Base-by-base conservation (phyloP, 306 rosid genomes). In the Vicia faba region DNA sequence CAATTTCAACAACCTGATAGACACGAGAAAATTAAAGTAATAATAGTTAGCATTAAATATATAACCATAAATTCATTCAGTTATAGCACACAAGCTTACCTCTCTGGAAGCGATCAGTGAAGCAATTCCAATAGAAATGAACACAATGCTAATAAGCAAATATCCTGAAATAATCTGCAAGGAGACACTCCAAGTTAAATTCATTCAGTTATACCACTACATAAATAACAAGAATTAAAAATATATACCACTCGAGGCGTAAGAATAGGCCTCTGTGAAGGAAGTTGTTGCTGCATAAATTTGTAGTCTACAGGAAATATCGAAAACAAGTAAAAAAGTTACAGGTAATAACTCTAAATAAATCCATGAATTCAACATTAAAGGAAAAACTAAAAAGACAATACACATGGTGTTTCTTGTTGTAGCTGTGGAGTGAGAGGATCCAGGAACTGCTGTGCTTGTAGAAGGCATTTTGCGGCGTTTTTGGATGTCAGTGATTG, bases 201-300 rank as follows among this genome's bases (percentile, higher is more conserved):
- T n/a, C n/a, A n/a, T n/a, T n/a, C n/a, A n/a, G n/a, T n/a, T n/a
- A n/a, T n/a, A n/a, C n/a, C n/a, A n/a, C n/a, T n/a, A n/a, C n/a
- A n/a, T n/a, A n/a, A n/a, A n/a, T n/a, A n/a, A n/a, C n/a, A n/a
- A n/a, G 51, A 35, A 41, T 70, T 39, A 14, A 62, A 58, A 62
- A 40, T 8, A n/a, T 7, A 40, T 25, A 92, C 98, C 84, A 87
- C 91, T 78, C 86, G 79, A 28, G 98, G 98, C 11, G 98, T 92
- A 16, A 92, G 98, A 80, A 92, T 88, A 7, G 97, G 98, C 70
- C 88, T 92, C 84, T 96, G 86, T 4, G 98, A 96, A 38, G 98
- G 97, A 83, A 92, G 93, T 61, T 92, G 96, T 79, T 92, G 98
- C 75, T 92, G 98, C 36, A 96, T 92, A 76, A 92, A 89, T 75